Evolutionary conservation across 2,329 filamentous ascomycete genomes (phyloP), one percentile per base, ranked within the genome.

Genomic region (Cordyceps cicadae): DNA sequence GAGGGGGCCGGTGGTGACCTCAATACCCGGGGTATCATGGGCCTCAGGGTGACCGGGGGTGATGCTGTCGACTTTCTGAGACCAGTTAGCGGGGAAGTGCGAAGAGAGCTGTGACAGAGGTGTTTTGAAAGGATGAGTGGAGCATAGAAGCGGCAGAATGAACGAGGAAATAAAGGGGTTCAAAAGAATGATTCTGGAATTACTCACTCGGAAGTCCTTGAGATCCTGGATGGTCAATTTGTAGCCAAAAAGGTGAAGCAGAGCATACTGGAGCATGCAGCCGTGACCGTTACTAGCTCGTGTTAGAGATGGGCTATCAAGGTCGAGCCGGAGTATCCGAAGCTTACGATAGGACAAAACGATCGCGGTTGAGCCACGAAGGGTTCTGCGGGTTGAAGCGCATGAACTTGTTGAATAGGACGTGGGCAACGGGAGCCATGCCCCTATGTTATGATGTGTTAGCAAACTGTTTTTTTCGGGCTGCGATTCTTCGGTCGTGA

Each of bases 301-400:
- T 63, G 64, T 62, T 64, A 54, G 21, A 34, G 51, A 24, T 1
- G 24, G 29, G 59, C 50, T 54, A 32, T 14, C 26, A 14, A 60
- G 62, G 62, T 58, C 48, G 45, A 3, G 19, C 21, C 43, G 21
- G 5, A n/a, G 3, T n/a, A 46, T 19, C 21, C 21, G 45, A 17
- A 21, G 88, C 92, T 85, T 85, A 97, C 92, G 94, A 99, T 75
- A 99, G 92, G 65, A 99, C 92, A 74, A 99, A 99, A 77, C 94
- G 89, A 80, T 99, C 94, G 73, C 94, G 88, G 86, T 97, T 97
- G 71, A 94, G 72, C 92, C 92, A 99, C 67, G 91, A 83, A 70
- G 94, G 90, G 86, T 96, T 97, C 88, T 97, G 95, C 71, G 94
- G 94, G 88, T 97, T 99, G 86, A 97, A 99, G 76, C 81, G 95